phyloP scores from a whole-genome alignment of 306 rosid genomes.

The Morella rubra region DNA sequence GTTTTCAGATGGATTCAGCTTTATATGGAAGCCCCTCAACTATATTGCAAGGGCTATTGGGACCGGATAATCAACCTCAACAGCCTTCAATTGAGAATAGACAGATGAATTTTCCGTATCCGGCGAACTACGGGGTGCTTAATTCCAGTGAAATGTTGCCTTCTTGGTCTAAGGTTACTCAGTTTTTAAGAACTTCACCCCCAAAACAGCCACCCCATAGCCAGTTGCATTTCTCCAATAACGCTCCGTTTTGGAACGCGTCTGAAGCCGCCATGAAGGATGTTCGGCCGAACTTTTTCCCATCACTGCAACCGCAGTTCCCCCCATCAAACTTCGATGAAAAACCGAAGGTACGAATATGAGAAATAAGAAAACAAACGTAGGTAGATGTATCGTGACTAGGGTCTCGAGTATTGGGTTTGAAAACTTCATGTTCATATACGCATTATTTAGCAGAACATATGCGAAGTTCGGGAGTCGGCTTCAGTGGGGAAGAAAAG shows the following conservation, averaged over 20 bases:
- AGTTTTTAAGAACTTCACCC: constrained; percentile 66
- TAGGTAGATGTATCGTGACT: not conserved
- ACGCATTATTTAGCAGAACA: constrained; percentile 57
- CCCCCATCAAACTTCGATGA: constrained; percentile 47
- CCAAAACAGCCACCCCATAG: constrained; percentile 57
- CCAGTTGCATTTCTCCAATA: constrained; percentile 78
- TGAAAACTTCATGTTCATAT: constrained; percentile 5
- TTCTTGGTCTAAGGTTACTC: constrained; percentile 68
- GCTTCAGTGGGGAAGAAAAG: constrained; percentile 65
- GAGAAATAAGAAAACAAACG: constrained; percentile 2
- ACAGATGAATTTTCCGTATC: constrained; percentile 38
- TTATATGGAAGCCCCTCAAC: constrained; percentile 61
- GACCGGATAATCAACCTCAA: constrained; percentile 44
- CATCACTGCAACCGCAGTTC: constrained; percentile 65
- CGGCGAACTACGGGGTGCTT: constrained; percentile 43
- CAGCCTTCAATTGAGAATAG: constrained; percentile 42
- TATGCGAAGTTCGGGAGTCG: constrained; percentile 70
- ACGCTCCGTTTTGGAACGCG: constrained; percentile 86
- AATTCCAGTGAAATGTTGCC: constrained; percentile 53
- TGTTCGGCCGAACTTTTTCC: constrained; percentile 53
- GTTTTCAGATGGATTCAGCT: constrained; percentile 54
- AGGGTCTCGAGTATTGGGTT: constrained; percentile 29
- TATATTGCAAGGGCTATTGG: constrained; percentile 70
- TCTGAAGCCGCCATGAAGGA: constrained; percentile 73
- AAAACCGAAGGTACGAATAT: constrained; percentile 71